Evolutionary conservation across 1,284 basidiomycete species (phyloP).

Genomic region (Fomitopsis pinicola): DNA sequence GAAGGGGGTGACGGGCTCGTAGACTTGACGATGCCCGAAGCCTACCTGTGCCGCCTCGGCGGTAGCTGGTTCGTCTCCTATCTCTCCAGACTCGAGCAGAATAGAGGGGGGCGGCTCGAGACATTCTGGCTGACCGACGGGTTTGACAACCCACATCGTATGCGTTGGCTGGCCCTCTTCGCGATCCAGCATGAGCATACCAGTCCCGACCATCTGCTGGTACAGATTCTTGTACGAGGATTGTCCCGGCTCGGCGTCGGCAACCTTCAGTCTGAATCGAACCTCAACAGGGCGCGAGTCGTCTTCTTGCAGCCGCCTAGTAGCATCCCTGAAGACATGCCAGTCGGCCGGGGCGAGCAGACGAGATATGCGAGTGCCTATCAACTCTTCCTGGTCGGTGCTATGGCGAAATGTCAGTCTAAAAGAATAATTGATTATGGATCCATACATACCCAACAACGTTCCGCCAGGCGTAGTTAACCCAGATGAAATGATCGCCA

Average conservation of each 20-base stretch:
- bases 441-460: constrained; percentile 78
- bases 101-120: constrained; percentile 57
- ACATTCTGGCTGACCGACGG: constrained; percentile 67
- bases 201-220: constrained; percentile 94
- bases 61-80: constrained; percentile 39
- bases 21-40: constrained; percentile 24
- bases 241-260: constrained; percentile 49
- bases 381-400: constrained; percentile 78
- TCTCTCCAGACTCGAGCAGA: constrained; percentile 52
- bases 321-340: constrained; percentile 86
- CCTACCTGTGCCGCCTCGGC: constrained; percentile 30
- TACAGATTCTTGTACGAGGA: constrained; percentile 51
- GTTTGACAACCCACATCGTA: constrained; percentile 99
- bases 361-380: constrained; percentile 79
- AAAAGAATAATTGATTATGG: constrained; percentile 7
- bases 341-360: constrained; percentile 84
- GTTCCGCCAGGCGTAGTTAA: constrained; percentile 92
- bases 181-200: constrained; percentile 97
- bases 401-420: constrained; percentile 37
- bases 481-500: constrained; percentile 88
- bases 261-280: constrained; percentile 79
- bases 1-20: constrained; percentile 60
- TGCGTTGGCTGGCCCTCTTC: constrained; percentile 85
- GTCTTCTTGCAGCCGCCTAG: constrained; percentile 81
- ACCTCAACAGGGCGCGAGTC: constrained; percentile 95